phyloP scores from a whole-genome alignment of 768 basidiomycete genomes.

The Mycena polygramma region DNA sequence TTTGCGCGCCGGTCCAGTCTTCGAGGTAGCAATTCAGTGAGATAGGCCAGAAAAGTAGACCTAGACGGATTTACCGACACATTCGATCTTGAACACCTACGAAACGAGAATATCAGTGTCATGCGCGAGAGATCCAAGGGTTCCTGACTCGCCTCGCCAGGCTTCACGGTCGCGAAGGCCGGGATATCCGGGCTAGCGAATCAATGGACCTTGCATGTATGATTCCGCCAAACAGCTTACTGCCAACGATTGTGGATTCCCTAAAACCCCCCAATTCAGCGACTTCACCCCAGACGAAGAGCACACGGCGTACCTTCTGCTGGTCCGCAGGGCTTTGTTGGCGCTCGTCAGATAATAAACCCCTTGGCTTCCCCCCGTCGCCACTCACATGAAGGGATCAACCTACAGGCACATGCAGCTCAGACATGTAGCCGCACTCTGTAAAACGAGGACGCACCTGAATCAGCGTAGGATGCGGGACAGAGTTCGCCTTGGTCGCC shows the following conservation, averaged over 20 bases:
- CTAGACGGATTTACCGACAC: conserved; percentile 59
- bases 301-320: conserved; percentile 64
- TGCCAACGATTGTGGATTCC: conserved; percentile 83
- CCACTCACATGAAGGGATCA: conserved; percentile 80
- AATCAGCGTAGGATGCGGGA: conserved; percentile 70
- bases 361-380: conserved; percentile 40
- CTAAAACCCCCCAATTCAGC: conserved; percentile 45
- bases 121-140: not conserved
- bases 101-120: conserved; percentile 5
- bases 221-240: conserved; percentile 53
- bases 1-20: conserved; percentile 88
- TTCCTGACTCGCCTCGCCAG: conserved; percentile 60
- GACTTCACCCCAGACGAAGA: not conserved
- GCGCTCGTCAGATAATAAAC: conserved; percentile 6
- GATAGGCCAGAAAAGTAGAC: no score
- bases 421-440: no score
- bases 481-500: conserved; percentile 74
- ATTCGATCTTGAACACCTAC: conserved; percentile 79
- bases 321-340: conserved; percentile 58
- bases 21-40: not conserved
- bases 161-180: conserved; percentile 71
- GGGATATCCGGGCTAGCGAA: conserved; percentile 72
- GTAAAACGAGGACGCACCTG: conserved; percentile 51
- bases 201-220: not conserved
- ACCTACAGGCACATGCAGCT: conserved; percentile 54